phyloP scores from a whole-genome alignment of 2,329 filamentous ascomycete genomes.

The Allantophomopsis lycopodina region DNA sequence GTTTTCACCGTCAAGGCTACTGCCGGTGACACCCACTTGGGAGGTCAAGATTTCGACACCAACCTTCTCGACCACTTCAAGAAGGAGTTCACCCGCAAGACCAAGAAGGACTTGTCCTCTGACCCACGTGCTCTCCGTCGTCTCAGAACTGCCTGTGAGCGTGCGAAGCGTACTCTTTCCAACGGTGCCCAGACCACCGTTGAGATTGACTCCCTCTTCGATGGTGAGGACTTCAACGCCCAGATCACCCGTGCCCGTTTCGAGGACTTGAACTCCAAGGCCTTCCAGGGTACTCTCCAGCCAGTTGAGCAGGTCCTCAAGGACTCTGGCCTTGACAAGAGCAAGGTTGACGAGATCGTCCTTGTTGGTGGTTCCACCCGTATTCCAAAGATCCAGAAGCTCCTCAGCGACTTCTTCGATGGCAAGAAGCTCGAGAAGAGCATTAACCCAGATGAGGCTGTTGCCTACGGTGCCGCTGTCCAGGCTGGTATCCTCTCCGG shows the following conservation, averaged over 20 bases:
- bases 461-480: conserved; percentile 96
- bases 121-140: conserved; percentile 89
- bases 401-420: conserved; percentile 97
- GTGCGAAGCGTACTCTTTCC: conserved; percentile 97
- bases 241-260: conserved; percentile 98
- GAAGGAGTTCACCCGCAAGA: conserved; percentile 80
- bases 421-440: conserved; percentile 99
- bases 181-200: conserved; percentile 95
- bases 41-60: conserved; percentile 93
- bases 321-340: conserved; percentile 81
- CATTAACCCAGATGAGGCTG: conserved; percentile 99
- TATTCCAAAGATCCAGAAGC: conserved; percentile 98
- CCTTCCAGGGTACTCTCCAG: conserved; percentile 85
- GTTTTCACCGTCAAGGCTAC: conserved; percentile 99
- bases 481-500: conserved; percentile 98
- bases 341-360: conserved; percentile 91
- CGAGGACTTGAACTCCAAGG: conserved; percentile 94
- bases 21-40: conserved; percentile 92
- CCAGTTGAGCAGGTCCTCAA: conserved; percentile 95
- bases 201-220: conserved; percentile 97
- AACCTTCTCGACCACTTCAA: conserved; percentile 94
- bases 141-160: conserved; percentile 95
- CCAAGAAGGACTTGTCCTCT: conserved; percentile 63
- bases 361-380: conserved; percentile 97
- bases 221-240: conserved; percentile 94